Percentiles rank a stretch among this genome's conserved stretches.
phyloP scores from a whole-genome alignment of 2,329 filamentous ascomycete genomes.

The Cercospora sojina region DNA sequence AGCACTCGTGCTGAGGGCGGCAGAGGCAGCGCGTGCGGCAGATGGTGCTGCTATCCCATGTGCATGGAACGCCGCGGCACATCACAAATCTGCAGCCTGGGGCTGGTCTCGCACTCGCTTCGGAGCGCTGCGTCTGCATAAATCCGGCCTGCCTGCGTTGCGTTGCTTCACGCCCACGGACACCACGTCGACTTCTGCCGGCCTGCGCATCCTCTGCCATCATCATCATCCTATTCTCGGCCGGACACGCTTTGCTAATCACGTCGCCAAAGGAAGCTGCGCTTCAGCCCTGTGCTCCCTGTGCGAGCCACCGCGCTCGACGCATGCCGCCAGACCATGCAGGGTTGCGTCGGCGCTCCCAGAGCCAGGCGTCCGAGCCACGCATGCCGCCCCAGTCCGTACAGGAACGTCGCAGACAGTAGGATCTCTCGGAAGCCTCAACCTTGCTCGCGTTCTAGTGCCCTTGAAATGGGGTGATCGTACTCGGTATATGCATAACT shows the following conservation, averaged over 20 bases:
- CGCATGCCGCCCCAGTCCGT: constrained; percentile 14
- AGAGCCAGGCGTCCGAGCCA: constrained; percentile 14
- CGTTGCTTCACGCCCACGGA: background rate
- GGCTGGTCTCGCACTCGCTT: background rate
- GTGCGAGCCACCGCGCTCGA: constrained; percentile 5
- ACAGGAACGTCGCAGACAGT: constrained; percentile 16
- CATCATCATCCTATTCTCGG: background rate
- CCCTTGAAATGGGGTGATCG: constrained; percentile 23
- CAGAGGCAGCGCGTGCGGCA: background rate
- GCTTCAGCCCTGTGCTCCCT: constrained; percentile 8
- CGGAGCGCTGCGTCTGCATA: background rate
- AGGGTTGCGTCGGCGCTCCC: constrained; percentile 11
- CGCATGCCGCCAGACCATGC: constrained; percentile 1
- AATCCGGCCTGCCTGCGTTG: background rate
- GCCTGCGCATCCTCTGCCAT: background rate
- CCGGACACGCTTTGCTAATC: background rate
- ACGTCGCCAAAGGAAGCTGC: background rate
- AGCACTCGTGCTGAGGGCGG: background rate
- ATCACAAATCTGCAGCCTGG: background rate
- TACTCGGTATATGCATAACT: constrained; percentile 26
- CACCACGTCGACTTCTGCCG: background rate
- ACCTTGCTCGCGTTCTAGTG: constrained; percentile 15
- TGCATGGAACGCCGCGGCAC: constrained; percentile 12
- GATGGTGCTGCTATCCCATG: constrained; percentile 1
- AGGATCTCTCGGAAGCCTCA: constrained; percentile 16